Base-by-base conservation (phyloP, 192 early-diverging fungal genomes). In the Podila clonocystis region DNA sequence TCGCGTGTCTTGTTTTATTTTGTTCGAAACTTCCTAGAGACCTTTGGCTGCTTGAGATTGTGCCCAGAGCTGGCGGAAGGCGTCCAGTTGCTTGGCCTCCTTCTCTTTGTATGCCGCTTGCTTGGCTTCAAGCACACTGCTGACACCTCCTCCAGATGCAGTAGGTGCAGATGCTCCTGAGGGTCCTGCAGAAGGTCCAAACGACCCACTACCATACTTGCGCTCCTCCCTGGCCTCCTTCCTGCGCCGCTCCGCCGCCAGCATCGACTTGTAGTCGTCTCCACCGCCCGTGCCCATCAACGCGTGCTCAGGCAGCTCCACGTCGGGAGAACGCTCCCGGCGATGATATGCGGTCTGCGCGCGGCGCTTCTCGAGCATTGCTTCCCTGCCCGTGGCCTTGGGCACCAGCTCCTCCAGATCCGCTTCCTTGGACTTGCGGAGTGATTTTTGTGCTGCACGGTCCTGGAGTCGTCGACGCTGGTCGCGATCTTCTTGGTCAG, bases 381-480 rank as follows among this genome's bases (percentile, higher is more conserved):
- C 92, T 64, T 93, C 91, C 13, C 91, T 80, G 1, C 84, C 83
- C 3, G 91, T 92, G 24, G 84, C 85, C 64, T 90, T 92, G 19
- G 94, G 94, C 5, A 83, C 89, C 0, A 93, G 65, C 74, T 93
- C 92, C 24, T 95, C 91, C 24, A 95, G 45, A 17, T 78, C 83
- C 12, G 63, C 74, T 50, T 92, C 91, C n/a, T 87, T 83, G 30
- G 73, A 63, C 48, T 88, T 82, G 31, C 88, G 85, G 29, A 74
- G 50, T 1, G 80, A 73, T 55, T 84, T 88, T 12, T 55, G 24
- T 19, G 87, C 86, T 19, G 83, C 72, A 38, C 87, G 87, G 20
- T 79, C 58, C 11, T 67, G 12, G 0, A 73, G 64, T 2, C 84
- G 61, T 45, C 74, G 70, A 26, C 72, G 68, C 17, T 86, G 85